Evolutionary conservation across 75 land plant genomes (phyloP).

Genomic region (Cryptomeria japonica): DNA sequence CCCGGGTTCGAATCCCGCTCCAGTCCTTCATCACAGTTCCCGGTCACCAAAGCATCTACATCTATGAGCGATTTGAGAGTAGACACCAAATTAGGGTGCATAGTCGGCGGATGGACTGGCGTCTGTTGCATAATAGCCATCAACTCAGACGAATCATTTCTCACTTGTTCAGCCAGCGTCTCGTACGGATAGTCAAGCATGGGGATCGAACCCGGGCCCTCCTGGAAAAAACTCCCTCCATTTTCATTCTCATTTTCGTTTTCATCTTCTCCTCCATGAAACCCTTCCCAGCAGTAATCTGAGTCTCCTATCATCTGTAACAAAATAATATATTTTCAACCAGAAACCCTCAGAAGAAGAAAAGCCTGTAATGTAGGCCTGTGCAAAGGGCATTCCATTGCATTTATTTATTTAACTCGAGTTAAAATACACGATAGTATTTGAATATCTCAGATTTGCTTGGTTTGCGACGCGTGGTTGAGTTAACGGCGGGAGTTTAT

Average conservation of each 20-base stretch:
- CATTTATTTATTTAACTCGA: background rate
- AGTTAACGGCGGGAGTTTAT: background rate
- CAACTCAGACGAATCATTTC: background rate
- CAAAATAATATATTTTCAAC: too few species aligned
- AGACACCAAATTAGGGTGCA: background rate
- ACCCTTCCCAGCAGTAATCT: background rate
- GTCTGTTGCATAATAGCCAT: background rate
- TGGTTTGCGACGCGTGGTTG: background rate
- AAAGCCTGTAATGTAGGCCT: background rate
- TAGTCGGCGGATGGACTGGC: background rate
- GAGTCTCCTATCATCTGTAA: background rate
- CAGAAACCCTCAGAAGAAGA: too few species aligned
- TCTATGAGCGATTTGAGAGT: background rate
- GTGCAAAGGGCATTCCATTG: background rate
- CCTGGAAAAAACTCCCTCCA: background rate
- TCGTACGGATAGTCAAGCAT: background rate
- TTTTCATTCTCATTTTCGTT: background rate
- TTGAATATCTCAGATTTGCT: background rate
- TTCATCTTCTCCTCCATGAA: background rate
- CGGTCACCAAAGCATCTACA: background rate
- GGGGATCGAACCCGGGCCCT: background rate
- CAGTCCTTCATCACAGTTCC: background rate
- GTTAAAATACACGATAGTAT: background rate
- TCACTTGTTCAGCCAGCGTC: background rate
- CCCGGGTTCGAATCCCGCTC: background rate